Conservation (phyloP, 2,329 filamentous ascomycete species). For the Trichoderma simmonsii region DNA sequence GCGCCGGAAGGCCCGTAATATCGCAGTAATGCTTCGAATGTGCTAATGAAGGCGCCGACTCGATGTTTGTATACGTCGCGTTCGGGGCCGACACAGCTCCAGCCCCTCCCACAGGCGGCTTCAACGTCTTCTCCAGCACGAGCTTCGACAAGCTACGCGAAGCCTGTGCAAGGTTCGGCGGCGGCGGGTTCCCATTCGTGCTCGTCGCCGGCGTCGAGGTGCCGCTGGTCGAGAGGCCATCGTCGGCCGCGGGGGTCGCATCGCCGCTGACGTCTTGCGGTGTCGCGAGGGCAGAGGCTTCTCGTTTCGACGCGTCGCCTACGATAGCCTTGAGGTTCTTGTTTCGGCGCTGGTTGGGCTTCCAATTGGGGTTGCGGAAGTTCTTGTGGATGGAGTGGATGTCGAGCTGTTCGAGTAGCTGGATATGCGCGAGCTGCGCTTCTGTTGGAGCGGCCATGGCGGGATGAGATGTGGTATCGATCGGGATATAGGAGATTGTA, state of each 20-base stretch:
- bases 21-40: conserved; percentile 92
- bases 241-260: conserved; percentile 59
- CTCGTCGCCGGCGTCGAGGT: conserved; percentile 53
- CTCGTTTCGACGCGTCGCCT: conserved; percentile 80
- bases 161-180: conserved; percentile 80
- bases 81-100: conserved; percentile 53
- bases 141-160: conserved; percentile 82
- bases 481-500: background rate
- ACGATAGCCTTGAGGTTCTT: conserved; percentile 98
- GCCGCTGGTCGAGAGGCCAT: conserved; percentile 55
- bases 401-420: conserved; percentile 87
- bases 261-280: conserved; percentile 73
- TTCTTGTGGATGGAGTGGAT: conserved; percentile 81
- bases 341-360: conserved; percentile 90
- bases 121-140: conserved; percentile 78
- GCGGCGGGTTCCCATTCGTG: conserved; percentile 42
- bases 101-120: conserved; percentile 25
- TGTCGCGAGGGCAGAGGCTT: conserved; percentile 82
- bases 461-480: background rate
- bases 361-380: conserved; percentile 89
- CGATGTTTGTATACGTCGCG: conserved; percentile 94
- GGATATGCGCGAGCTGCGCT: conserved; percentile 75
- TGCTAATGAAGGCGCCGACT: conserved; percentile 84
- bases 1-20: conserved; percentile 85
- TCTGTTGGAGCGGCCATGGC: conserved; percentile 62